A percentile compares a stretch with the other conserved stretches of the same genome.
phyloP scores from a whole-genome alignment of 305 asterid species.

The Fraxinus nigra region DNA sequence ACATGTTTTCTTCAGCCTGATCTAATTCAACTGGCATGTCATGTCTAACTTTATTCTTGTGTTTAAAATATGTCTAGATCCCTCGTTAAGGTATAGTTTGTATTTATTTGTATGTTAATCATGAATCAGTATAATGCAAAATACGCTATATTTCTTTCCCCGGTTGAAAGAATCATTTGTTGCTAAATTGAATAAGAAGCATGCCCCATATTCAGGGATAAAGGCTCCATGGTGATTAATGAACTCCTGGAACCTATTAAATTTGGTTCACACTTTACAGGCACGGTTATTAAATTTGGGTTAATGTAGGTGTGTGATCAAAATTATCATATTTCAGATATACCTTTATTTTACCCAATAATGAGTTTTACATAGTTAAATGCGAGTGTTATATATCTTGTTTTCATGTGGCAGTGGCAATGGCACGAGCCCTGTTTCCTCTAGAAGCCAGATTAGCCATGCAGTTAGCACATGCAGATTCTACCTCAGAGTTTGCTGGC shows the following conservation, averaged over 20 bases:
- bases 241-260: not conserved
- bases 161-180: not conserved
- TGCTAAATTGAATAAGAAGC: not conserved
- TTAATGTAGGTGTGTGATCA: not conserved
- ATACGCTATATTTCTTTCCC: not conserved
- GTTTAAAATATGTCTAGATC: not conserved
- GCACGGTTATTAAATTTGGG: not conserved
- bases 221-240: not conserved
- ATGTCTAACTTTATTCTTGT: not conserved
- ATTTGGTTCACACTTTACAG: not conserved
- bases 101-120: not conserved
- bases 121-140: not conserved
- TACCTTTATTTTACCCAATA: not conserved
- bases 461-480: constrained; percentile 73
- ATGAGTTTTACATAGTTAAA: not conserved
- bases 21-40: not conserved
- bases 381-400: not conserved
- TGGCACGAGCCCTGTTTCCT: constrained; percentile 78
- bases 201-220: not conserved
- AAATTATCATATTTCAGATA: not conserved
- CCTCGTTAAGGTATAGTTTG: not conserved
- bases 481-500: constrained; percentile 65
- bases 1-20: not conserved
- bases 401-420: constrained; percentile 53
- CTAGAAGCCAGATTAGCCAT: constrained; percentile 74